Conservation (phyloP, 805 yeast genomes). For the Sugiyamaella smithiae region DNA sequence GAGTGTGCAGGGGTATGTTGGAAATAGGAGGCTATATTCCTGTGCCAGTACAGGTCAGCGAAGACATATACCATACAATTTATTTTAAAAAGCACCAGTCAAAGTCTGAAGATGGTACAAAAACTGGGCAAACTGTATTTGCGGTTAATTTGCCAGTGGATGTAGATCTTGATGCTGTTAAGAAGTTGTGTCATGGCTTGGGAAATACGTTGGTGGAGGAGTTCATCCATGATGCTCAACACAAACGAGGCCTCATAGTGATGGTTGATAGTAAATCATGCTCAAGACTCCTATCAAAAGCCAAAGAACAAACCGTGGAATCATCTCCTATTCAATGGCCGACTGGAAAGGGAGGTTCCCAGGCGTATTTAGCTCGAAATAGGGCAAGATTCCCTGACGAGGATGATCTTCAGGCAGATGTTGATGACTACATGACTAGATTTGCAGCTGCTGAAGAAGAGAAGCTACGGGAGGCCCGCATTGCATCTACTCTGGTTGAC, state of each 20-base stretch:
- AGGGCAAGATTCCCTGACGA: conserved; percentile 40
- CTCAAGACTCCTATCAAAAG: conserved; percentile 59
- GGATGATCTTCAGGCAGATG: conserved; percentile 51
- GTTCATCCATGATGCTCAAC: conserved; percentile 31
- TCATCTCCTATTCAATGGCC: conserved; percentile 29
- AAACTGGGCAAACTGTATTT: conserved; percentile 49
- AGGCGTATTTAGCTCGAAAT: conserved; percentile 38
- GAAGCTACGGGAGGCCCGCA: conserved; percentile 25
- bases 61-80: conserved; percentile 19
- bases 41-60: conserved; percentile 22
- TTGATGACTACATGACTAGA: conserved; percentile 58
- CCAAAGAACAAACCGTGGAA: conserved; percentile 47
- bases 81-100: conserved; percentile 32
- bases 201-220: conserved; percentile 42
- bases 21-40: conserved; percentile 25
- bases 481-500: conserved; percentile 58
- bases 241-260: conserved; percentile 57
- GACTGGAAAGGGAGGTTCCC: conserved; percentile 42
- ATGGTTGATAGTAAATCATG: conserved; percentile 71
- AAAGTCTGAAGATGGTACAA: conserved; percentile 29
- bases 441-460: conserved; percentile 71
- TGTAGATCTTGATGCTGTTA: conserved; percentile 51
- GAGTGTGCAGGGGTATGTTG: background rate
- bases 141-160: conserved; percentile 71
- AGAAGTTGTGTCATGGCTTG: conserved; percentile 50